Evolutionary conservation across 805 yeast genomes (phyloP), one percentile per base, ranked within the genome.

Genomic region (Candida nanaspora): DNA sequence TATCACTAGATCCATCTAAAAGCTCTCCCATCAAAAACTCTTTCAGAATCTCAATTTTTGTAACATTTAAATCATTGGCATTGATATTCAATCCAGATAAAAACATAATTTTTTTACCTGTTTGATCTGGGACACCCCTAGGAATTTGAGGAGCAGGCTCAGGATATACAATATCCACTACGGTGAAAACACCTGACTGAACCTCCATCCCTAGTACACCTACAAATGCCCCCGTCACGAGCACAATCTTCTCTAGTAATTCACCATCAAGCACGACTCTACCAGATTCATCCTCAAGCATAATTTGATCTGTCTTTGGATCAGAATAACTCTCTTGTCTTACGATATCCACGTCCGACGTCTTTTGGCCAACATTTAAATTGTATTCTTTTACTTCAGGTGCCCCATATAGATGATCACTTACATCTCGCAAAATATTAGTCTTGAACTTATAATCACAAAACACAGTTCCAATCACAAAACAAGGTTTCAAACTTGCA

Each of bases 241-340:
- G 66, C 2, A 82, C 72, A 16, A 75, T 67, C 38, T 67, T 65
- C 33, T 84, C 69, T 26, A 80, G 59, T 15, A 73, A 70, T 21
- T 87, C 89, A 35, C 76, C 76, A 37, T 76, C 79, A 19, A 93
- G 62, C 26, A 78, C 58, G 6, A 95, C 81, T 38, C 98, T 69
- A 3, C 98, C 98, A 41, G 88, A 79, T 53, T 88, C 96, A 61
- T 93, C 98, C 59, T 93, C 98, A 28, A 93, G 57, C 81, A 80
- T 78, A 22, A 85, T 54, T 47, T 70, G 74, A 53, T 81, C 86
- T 14, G 74, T 58, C 25, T 64, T 70, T 0, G 78, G 73, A 48
- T 77, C 82, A 8, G 70, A 63, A 45, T 82, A 82, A 23, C 77
- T 59, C 6, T 65, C 52, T 39, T 59, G 42, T 56, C 69, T 54